Conservation (phyloP, 2,329 filamentous ascomycete genomes). For the Pseudogymnoascus sp. region DNA sequence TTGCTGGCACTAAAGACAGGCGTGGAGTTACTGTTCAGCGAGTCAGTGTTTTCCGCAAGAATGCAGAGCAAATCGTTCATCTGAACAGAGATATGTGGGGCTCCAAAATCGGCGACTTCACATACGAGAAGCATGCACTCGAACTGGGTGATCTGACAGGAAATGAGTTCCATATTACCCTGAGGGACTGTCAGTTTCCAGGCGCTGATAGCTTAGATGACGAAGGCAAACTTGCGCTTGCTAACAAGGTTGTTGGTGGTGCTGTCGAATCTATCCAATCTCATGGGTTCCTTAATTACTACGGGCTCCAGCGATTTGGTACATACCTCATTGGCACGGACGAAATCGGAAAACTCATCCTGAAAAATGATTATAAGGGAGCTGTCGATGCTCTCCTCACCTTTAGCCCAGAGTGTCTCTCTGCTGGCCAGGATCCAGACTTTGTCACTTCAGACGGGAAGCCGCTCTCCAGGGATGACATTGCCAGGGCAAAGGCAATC, state of each 20-base stretch:
- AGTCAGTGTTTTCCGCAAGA: slow-evolving; percentile 52
- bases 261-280: slow-evolving; percentile 61
- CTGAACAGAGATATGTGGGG: slow-evolving; percentile 55
- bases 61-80: slow-evolving; percentile 55
- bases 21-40: slow-evolving; percentile 63
- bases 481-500: slow-evolving; percentile 70
- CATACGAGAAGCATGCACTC: slow-evolving; percentile 63
- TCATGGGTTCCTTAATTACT: slow-evolving; percentile 94
- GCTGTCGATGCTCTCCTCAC: slow-evolving; percentile 72
- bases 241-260: slow-evolving; percentile 44
- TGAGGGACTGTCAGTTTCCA: slow-evolving; percentile 71
- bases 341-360: slow-evolving; percentile 72
- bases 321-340: slow-evolving; percentile 83
- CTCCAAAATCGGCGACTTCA: slow-evolving; percentile 70
- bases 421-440: slow-evolving; percentile 43
- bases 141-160: slow-evolving; percentile 77
- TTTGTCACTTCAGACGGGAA: slow-evolving; percentile 33
- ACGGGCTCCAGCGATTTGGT: slow-evolving; percentile 93
- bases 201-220: slow-evolving; percentile 40
- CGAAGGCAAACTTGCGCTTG: slow-evolving; percentile 39
- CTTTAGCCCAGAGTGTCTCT: slow-evolving; percentile 59
- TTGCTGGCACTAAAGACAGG: slow-evolving; percentile 67
- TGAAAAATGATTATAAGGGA: slow-evolving; percentile 72
- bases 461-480: slow-evolving; percentile 65
- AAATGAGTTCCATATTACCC: slow-evolving; percentile 87